Evolutionary conservation across 345 rosid species (phyloP).

Genomic region (Lenwebbia sp.): DNA sequence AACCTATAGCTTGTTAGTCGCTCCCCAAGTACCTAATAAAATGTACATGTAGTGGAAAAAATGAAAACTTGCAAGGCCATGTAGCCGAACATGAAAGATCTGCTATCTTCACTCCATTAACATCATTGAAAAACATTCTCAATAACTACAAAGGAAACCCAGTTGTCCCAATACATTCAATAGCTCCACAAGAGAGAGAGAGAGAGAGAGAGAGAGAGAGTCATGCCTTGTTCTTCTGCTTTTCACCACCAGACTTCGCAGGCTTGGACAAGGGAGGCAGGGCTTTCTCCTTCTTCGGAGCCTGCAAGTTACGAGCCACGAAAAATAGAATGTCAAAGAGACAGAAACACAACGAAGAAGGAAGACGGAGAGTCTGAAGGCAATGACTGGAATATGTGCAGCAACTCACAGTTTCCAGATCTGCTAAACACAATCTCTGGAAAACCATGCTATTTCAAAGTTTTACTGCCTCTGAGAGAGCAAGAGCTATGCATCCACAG

Average conservation of each 20-base stretch:
- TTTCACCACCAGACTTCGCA: constrained; percentile 22
- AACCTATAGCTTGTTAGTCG: neutral
- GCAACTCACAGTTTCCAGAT: neutral
- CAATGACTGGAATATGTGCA: neutral
- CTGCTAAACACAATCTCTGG: neutral
- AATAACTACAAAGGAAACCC: neutral
- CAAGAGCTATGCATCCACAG: neutral
- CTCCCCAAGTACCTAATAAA: neutral
- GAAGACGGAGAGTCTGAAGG: neutral
- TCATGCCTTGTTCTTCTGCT: constrained; percentile 23
- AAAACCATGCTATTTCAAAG: neutral
- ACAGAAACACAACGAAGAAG: neutral
- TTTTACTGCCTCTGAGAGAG: neutral
- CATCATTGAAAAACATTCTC: neutral
- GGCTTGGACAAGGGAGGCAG: constrained; percentile 29
- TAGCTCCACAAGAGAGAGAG: neutral
- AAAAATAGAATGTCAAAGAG: neutral
- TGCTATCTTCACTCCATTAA: too few species aligned
- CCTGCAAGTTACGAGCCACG: neutral
- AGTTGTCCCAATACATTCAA: neutral
- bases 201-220: too few species aligned
- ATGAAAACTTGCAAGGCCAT: neutral
- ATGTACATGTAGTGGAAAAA: neutral
- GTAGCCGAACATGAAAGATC: neutral
- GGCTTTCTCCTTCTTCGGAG: constrained; percentile 38